phyloP scores from a whole-genome alignment of 75 land plant species.

The Adiantum capillusveneris region DNA sequence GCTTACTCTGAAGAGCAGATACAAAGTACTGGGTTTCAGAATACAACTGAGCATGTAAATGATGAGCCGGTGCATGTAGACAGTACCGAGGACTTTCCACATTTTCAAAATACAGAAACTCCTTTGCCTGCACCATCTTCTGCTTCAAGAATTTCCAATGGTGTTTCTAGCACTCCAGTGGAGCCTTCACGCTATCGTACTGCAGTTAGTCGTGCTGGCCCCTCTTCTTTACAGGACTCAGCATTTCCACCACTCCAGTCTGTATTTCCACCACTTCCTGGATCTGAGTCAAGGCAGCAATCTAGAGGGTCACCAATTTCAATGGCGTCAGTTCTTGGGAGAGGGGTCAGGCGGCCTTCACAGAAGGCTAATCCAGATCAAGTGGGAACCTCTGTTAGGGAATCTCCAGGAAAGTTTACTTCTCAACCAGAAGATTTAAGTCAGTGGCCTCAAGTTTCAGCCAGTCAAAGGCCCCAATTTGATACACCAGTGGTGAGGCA shows the following conservation, averaged over 20 bases:
- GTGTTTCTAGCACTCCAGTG: conserved; percentile 7
- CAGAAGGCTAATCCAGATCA: no score
- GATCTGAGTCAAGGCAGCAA: conserved; percentile 12
- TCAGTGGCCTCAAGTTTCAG: conserved; percentile 4
- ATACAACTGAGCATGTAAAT: no score
- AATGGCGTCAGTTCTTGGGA: conserved; percentile 25
- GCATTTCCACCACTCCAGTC: conserved; percentile 74
- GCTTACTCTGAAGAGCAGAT: no score
- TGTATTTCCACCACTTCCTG: conserved; percentile 72
- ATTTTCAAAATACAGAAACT: neutral
- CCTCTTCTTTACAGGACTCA: conserved; percentile 40
- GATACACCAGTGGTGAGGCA: neutral
- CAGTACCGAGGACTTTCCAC: neutral
- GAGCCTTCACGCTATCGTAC: conserved; percentile 39
- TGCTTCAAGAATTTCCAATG: conserved; percentile 11
- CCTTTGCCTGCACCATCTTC: neutral
- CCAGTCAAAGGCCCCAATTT: neutral
- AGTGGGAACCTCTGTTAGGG: neutral
- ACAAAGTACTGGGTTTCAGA: no score
- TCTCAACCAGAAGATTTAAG: neutral
- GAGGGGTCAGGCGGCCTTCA: conserved; percentile 8
- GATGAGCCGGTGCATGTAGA: neutral
- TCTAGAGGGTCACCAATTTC: conserved; percentile 8
- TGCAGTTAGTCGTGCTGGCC: conserved; percentile 38
- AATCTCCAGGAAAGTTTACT: neutral